A percentile compares a stretch with the other conserved stretches of the same genome.
Evolutionary conservation across 176 grass and related monocot genomes (phyloP).

Genomic region (Zizania latifolia): DNA sequence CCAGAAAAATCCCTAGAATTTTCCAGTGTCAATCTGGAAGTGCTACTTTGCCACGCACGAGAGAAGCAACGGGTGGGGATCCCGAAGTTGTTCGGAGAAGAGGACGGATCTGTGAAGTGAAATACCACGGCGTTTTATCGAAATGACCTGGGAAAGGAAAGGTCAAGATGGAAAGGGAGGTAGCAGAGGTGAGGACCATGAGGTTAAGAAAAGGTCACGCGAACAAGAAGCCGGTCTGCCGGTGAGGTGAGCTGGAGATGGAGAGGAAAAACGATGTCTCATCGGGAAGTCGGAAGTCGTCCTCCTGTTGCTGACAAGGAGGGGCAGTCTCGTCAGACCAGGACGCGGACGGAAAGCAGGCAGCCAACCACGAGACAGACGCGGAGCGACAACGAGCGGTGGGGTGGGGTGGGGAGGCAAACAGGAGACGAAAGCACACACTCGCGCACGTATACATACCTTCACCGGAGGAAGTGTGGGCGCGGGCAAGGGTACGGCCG

Average conservation of each 20-base stretch:
- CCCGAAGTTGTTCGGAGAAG: background rate
- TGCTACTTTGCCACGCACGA: background rate
- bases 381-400: background rate
- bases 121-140: background rate
- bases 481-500: no score
- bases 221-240: conserved; percentile 28
- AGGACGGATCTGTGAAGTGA: background rate
- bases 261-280: conserved; percentile 32
- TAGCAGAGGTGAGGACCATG: background rate
- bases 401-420: background rate
- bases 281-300: conserved; percentile 35
- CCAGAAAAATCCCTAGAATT: background rate
- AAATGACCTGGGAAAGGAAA: background rate
- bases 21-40: background rate
- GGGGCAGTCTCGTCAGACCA: conserved; percentile 30
- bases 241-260: background rate
- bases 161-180: background rate
- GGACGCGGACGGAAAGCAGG: background rate
- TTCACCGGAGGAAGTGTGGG: background rate
- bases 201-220: conserved; percentile 11
- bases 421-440: background rate
- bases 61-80: no score
- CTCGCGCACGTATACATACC: background rate
- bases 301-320: conserved; percentile 34
- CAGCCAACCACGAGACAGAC: background rate